These are phyloP conservation scores for Asclepias syriaca DNA, from an alignment of 257 asterid genomes.

Conservation along the genomic window DNA sequence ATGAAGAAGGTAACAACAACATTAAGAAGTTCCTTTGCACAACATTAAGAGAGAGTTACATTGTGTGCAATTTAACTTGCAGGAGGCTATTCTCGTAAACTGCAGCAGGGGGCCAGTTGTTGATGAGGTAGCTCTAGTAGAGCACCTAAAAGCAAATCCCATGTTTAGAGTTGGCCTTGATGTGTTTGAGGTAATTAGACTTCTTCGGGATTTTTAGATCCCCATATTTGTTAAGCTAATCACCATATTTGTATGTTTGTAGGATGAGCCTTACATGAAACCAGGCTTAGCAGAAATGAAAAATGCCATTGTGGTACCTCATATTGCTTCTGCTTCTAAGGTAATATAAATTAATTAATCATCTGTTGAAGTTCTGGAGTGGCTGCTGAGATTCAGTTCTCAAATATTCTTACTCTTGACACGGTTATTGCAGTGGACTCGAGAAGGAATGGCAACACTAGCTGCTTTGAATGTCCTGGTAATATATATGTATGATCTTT, in stretches of 20 bases:
- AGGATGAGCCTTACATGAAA: conserved; percentile 97
- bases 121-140: conserved; percentile 93
- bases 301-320: conserved; percentile 89
- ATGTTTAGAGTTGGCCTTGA: conserved; percentile 99
- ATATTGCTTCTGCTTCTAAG: conserved; percentile 98
- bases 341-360: conserved; percentile 22
- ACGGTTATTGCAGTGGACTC: conserved; percentile 75
- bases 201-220: not conserved
- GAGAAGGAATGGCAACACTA: conserved; percentile 98
- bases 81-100: conserved; percentile 92
- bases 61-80: conserved; percentile 1
- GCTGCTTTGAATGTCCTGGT: conserved; percentile 96
- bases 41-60: no score
- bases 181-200: conserved; percentile 75
- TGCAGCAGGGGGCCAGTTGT: conserved; percentile 98
- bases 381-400: not conserved
- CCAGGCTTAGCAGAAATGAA: conserved; percentile 89
- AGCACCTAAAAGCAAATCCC: conserved; percentile 81
- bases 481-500: conserved; percentile 4
- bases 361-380: not conserved
- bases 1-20: conserved; percentile 74
- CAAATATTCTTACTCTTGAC: not conserved
- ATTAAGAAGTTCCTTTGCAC: not conserved
- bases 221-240: not conserved
- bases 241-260: conserved; percentile 22